These are phyloP conservation scores for Lipomyces sp. DNA, from an alignment of 805 yeast species.

Conservation along the genomic window DNA sequence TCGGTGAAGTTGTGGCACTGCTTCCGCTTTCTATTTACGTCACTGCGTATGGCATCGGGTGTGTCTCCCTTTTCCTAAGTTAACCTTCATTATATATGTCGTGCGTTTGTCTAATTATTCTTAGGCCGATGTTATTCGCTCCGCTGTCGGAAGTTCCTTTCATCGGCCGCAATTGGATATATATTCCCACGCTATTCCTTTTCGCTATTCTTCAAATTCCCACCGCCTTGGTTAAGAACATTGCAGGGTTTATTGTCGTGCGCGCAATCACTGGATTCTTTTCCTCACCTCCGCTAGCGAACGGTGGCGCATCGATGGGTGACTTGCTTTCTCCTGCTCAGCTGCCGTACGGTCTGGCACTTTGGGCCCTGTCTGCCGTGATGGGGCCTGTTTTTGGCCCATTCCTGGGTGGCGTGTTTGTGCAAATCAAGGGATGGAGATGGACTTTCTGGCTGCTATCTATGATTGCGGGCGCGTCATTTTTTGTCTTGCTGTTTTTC, in stretches of 20 bases:
- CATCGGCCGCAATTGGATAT: constrained; percentile 53
- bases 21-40: constrained; percentile 56
- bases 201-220: constrained; percentile 55
- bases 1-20: constrained; percentile 46
- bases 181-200: constrained; percentile 46
- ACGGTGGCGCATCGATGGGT: constrained; percentile 57
- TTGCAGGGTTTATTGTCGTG: constrained; percentile 49
- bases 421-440: constrained; percentile 49
- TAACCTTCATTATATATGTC: not conserved
- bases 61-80: not conserved
- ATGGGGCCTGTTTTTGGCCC: constrained; percentile 58
- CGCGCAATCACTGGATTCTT: constrained; percentile 56
- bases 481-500: constrained; percentile 41
- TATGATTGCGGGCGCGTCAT: constrained; percentile 41
- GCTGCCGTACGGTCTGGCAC: constrained; percentile 48
- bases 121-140: constrained; percentile 56
- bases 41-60: constrained; percentile 52
- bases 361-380: constrained; percentile 54
- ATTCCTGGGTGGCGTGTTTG: constrained; percentile 51
- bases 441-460: constrained; percentile 33
- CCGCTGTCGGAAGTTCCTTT: constrained; percentile 57
- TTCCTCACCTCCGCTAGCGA: constrained; percentile 57
- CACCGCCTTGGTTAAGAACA: constrained; percentile 48
- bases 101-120: constrained; percentile 50
- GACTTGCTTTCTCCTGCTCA: constrained; percentile 45